Base-by-base conservation (phyloP, 2,329 filamentous ascomycete species). In the Aspergillus brunneoviolaceus region DNA sequence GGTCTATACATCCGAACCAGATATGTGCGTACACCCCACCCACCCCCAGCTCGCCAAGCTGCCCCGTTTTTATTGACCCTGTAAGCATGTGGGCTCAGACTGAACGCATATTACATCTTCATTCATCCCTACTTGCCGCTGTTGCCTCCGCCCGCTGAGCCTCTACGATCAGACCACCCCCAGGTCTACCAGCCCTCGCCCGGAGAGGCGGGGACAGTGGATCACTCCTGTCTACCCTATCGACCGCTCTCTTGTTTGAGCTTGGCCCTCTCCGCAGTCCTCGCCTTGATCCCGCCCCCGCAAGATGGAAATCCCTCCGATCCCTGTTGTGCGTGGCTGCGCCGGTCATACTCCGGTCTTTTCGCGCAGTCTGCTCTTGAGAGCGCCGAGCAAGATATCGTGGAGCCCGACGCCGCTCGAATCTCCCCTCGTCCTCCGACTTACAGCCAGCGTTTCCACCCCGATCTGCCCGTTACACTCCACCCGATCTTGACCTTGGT, bases 101-200 rank as follows among this genome's bases (percentile, higher is more conserved):
- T 61, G 19, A 70, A 70, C 42, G 67, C 68, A 5, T 70, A 71
- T 53, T 70, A 71, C 42, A 62, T 70, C 3, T 69, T 63, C 35
- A 65, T 71, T 48, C 69, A 70, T 47, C 62, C 67, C 25, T 70
- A 68, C 49, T 54, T 70, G 19, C 67, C 69, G 2, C 23, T 70
- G n/a, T 52, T 70, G 4, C 69, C 67, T 0, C 58, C 64, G n/a
- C 23, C 23, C 25, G 7, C 3, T 33, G 51, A 31, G 5, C 21
- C 48, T 0, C 29, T 29, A 21, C 23, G 21, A 31, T n/a, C 27
- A 14, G 49, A 57, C 23, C 27, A 19, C 3, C 49, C 48, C 2
- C 16, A 10, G 5, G 12, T 47, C 19, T 23, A 25, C 10, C 51
- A 45, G 39, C 39, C 39, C 16, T 45, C 39, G 5, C 39, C 39